Evolutionary conservation across 2,329 filamentous ascomycete genomes (phyloP), one percentile per base, ranked within the genome.

Genomic region (Periglandula ipomoeae): DNA sequence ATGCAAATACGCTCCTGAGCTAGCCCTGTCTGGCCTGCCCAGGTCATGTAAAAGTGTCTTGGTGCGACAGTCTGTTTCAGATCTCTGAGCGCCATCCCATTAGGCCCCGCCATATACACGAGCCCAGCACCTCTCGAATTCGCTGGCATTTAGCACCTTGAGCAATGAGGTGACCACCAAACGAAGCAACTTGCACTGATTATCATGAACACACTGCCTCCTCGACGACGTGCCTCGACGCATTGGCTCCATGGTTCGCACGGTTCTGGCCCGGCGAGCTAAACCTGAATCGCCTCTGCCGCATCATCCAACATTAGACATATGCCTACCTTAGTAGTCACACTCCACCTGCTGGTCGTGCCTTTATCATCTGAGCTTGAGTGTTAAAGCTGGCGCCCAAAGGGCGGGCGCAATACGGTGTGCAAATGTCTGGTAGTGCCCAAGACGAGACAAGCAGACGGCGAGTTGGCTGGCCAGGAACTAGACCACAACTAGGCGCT

Each of bases 1-100:
- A n/a, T n/a, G n/a, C n/a, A n/a, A n/a, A n/a, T n/a, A n/a, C n/a
- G 37, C 44, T 46, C 50, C 47, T 52, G 47, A 46, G 42, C 48
- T 43, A 44, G 49, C 47, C 49, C 46, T 32, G 41, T 34, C 47
- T 44, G 34, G 39, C 15, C 40, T 42, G 40, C 20, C 4, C 13
- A 13, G 20, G 23, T 10, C 17, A 17, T 45, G 32, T 8, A 15
- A 19, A 45, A 15, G 27, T 37, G 43, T n/a, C 35, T 39, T 55
- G 48, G 51, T 46, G 50, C 51, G 48, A 52, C 46, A 47, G 40
- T 30, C 27, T 44, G 55, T 57, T 57, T 57, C 55, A 57, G 52
- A 53, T 56, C 44, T 35, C 46, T 47, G 51, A 39, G n/a, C n/a
- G n/a, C n/a, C n/a, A 27, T 35, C 5, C 11, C 13, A 5, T 46